Evolutionary conservation across 2,329 filamentous ascomycete genomes (phyloP).

Genomic region (Penicillium rolfsii): DNA sequence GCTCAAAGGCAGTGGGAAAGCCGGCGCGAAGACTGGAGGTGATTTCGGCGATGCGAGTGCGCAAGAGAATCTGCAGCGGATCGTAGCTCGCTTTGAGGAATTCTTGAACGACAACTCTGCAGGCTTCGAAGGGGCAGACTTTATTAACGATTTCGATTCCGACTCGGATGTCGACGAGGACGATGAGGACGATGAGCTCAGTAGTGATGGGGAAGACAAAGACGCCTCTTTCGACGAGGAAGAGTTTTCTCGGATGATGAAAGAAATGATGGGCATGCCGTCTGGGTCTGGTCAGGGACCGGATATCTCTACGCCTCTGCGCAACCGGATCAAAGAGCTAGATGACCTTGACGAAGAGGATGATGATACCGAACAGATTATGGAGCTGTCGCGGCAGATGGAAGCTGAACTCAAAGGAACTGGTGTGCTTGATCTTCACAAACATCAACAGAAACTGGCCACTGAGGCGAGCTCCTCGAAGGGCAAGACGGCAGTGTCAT

Average conservation of each 20-base stretch:
- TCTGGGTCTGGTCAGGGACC: slow-evolving; percentile 39
- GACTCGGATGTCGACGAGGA: slow-evolving; percentile 60
- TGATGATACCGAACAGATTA: slow-evolving; percentile 63
- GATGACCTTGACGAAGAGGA: slow-evolving; percentile 54
- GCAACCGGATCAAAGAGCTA: slow-evolving; percentile 50
- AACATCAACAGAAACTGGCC: slow-evolving; percentile 23
- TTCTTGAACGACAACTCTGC: slow-evolving; percentile 87
- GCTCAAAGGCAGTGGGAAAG: slow-evolving; percentile 61
- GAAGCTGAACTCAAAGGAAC: slow-evolving; percentile 52
- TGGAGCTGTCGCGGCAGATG: slow-evolving; percentile 50
- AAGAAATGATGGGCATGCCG: slow-evolving; percentile 80
- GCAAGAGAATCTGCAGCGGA: slow-evolving; percentile 72
- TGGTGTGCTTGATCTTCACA: slow-evolving; percentile 48
- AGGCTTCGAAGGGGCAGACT: slow-evolving; percentile 75
- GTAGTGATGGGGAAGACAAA: slow-evolving; percentile 70
- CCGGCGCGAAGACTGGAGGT: slow-evolving; percentile 29
- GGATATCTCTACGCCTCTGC: slow-evolving; percentile 27
- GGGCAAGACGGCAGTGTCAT: slow-evolving; percentile 33
- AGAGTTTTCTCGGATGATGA: slow-evolving; percentile 85
- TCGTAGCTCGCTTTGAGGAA: slow-evolving; percentile 89
- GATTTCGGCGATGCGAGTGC: slow-evolving; percentile 51
- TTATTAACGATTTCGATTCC: slow-evolving; percentile 69
- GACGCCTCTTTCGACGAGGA: slow-evolving; percentile 81
- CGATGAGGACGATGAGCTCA: slow-evolving; percentile 58
- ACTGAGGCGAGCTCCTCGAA: slow-evolving; percentile 31